Base-by-base conservation (phyloP, 805 yeast species). In the Suhomyces sp. region DNA sequence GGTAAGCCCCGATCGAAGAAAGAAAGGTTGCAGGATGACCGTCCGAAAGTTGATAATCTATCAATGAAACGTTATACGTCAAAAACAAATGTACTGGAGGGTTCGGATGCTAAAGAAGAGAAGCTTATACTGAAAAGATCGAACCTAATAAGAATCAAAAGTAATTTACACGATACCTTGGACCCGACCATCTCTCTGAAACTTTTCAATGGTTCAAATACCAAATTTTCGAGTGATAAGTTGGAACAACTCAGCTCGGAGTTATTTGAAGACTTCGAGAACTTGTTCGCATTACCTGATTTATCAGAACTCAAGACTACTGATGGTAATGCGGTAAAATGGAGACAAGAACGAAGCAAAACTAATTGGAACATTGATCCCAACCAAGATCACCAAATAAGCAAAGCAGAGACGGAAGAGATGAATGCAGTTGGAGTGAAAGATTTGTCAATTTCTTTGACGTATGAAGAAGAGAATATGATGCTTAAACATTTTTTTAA, bases 401-500 rank as follows among this genome's bases (percentile, higher is more conserved):
- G n/a, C n/a, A 7, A 20, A 8, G 22, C 9, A 10, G 22, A 15
- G 17, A 16, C 20, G 15, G 20, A 26, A 26, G 5, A 19, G 17
- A 1, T 25, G 6, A 9, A 10, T n/a, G 9, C 7, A 3, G 19
- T 12, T 3, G 7, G 10, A 18, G 12, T 22, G 19, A 18, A 29
- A 10, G 19, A 23, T 14, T 9, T 11, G 16, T 31, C 22, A 7
- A 16, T 34, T 16, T 35, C 50, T 12, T 42, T 65, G 36, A 50
- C 72, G 5, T 63, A 67, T 28, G 51, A 65, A 17, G 79, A 76
- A 38, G 82, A 77, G 42, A 74, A 73, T 38, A 68, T 65, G 63
- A 72, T 77, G 67, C 46, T 77, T 39, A 70, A 68, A 41, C 81
- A 77, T 50, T 77, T 76, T 46, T 77, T 76, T 51, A 70, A 73